These are phyloP conservation scores for Yamadazyma friedrichii DNA, from an alignment of 1,139 yeast species.

Conservation along the genomic window DNA sequence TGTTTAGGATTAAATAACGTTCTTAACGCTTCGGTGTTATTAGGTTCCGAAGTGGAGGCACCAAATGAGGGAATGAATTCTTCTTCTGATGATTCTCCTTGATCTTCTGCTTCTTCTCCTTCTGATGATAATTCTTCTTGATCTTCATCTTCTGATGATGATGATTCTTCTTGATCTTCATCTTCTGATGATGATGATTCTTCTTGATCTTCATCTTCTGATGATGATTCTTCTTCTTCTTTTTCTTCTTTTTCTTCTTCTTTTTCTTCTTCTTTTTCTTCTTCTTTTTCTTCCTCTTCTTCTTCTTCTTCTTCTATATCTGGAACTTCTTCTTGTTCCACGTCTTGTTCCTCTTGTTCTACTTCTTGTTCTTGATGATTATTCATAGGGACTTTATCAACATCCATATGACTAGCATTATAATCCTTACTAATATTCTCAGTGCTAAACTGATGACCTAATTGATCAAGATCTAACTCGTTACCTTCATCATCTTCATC, in stretches of 20 bases:
- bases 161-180: constrained; percentile 15
- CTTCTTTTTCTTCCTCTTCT: constrained; percentile 7
- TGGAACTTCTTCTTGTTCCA: no score
- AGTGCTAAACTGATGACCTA: constrained; percentile 25
- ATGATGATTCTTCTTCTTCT: constrained; percentile 19
- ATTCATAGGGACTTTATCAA: constrained; percentile 1
- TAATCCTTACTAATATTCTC: constrained; percentile 28
- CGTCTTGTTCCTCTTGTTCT: constrained; percentile 7
- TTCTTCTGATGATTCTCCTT: constrained; percentile 15
- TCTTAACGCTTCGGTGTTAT: constrained; percentile 58
- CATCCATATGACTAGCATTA: constrained; percentile 24
- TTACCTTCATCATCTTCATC: constrained; percentile 46
- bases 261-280: constrained; percentile 3
- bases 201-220: constrained; percentile 8
- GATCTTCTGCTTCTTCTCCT: constrained; percentile 13
- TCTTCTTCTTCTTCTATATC: constrained; percentile 8
- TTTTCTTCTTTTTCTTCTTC: constrained; percentile 8
- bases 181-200: constrained; percentile 17
- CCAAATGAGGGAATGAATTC: constrained; percentile 54
- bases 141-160: constrained; percentile 20
- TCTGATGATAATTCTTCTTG: constrained; percentile 7
- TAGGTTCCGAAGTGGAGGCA: constrained; percentile 18
- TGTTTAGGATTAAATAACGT: constrained; percentile 54
- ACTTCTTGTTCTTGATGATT: constrained; percentile 11
- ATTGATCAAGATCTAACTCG: constrained; percentile 29